Base-by-base conservation (phyloP, 139 green algal species). In the Chlamydomonas incerta region DNA sequence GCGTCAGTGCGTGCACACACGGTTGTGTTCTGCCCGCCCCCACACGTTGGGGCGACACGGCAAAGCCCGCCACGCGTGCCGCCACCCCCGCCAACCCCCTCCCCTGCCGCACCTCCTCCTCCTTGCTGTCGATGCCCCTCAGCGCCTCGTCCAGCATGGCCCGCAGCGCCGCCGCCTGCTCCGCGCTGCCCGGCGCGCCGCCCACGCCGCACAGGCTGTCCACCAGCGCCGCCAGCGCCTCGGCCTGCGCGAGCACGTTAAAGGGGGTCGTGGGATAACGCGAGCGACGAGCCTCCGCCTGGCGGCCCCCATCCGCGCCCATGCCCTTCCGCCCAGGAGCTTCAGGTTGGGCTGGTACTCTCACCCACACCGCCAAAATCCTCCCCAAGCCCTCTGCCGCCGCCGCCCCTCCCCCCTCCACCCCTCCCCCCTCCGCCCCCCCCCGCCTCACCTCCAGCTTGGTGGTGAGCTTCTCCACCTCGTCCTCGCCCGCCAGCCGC, bases 381-480 rank as follows among this genome's bases (percentile, higher is more conserved):
- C n/a, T 58, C 55, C 35, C 69, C 35, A 6, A 15, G 69, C 2
- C 67, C n/a, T n/a, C 67, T 73, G 41, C 8, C 5, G 41, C 41
- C 5, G 13, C 50, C 13, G 15, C 33, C 69, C 33, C 8, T 23
- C 34, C n/a, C 31, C 69, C 35, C 34, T 9, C 13, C 28, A 9
- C 46, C 41, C 41, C 0, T 47, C 24, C 26, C 26, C 35, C 71
- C 70, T 37, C 26, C 72, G n/a, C 26, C 26, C 34, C 1, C 26
- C 62, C n/a, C 34, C 18, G 0, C 37, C 77, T 3, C 72, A 94
- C 73, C 10, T 86, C 82, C 67, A 95, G 83, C 33, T 88, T 89
- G 31, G 37, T 71, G 77, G 91, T 96, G 37, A 97, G 84, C 74
- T 92, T 80, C 83, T 97, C 95, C 70, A 95, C 86, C 6, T 90